Base-by-base conservation (phyloP, 2,329 filamentous ascomycete species). In the Whalleya microplaca region DNA sequence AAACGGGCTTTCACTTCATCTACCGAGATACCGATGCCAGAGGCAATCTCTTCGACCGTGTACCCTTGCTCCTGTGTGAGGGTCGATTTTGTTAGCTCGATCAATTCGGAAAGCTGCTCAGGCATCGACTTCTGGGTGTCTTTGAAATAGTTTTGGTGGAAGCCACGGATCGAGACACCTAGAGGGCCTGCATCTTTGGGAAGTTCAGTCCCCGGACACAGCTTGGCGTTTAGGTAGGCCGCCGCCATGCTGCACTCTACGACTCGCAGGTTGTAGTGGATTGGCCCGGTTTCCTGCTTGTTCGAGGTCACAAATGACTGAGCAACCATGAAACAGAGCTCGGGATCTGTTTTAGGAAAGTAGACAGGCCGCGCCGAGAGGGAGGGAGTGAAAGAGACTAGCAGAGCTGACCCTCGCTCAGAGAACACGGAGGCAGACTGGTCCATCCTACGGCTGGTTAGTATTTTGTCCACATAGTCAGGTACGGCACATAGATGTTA, bases 341-440 rank as follows among this genome's bases (percentile, higher is more conserved):
- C 91, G 1, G 92, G 91, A 45, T 86, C 81, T 3, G 92, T 91
- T 54, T 86, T 83, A 14, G 94, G 94, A 72, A 99, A 92, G 41
- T 87, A 83, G 58, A 98, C 87, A 45, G 93, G 89, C 52, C 86
- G 83, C 29, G 89, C 92, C 21, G 84, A 81, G 49, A 99, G 87
- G 18, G 79, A 81, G 2, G 95, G 95, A 62, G 86, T 86, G 78
- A 99, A 99, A 9, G 89, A 90, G 57, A 97, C 94, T 71, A 96
- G 93, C 43, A 97, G 84, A 9, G 95, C 92, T 41, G 90, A 91
- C 48, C 91, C 93, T 63, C 88, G 87, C 67, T 91, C 83, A 0
- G 92, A 94, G 75, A 99, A 95, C 62, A 99, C 94, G 0, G 94
- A 98, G 32, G 95, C 95, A 14, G 92, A 88, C 77, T 99, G 95